Evolutionary conservation across 148 eudicot genomes (phyloP), one percentile per base, ranked within the genome.

Genomic region (Hydrangea macrophylla): DNA sequence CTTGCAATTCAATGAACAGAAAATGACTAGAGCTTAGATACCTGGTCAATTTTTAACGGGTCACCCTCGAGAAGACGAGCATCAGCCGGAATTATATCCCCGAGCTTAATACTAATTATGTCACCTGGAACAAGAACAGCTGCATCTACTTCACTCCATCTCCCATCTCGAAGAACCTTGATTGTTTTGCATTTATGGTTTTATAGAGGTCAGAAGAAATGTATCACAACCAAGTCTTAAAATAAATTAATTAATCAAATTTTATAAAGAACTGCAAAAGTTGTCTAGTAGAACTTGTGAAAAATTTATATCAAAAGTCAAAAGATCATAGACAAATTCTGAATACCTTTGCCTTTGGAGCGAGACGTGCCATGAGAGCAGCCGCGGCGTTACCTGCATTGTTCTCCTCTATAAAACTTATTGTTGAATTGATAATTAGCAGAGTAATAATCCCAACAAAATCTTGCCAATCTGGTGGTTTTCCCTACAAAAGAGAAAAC

Each of bases 41-140:
- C 83, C 80, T 83, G 86, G 69, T 80, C 86, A 71, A 83, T 80
- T 65, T 83, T 80, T 30, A 83, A 75, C 8, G 86, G 86, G 76
- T 82, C 86, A 22, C 85, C 86, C 6, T 82, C 86, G 35, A 82
- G 71, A 10, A 82, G 80, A 32, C 86, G 86, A 67, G 83, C 79
- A 73, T 82, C 86, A 9, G 86, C 83, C 3, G 86, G 81, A 36
- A 82, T 54, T 33, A 83, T 83, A 69, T 83, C 86, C 32, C 86
- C 86, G 58, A 82, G 85, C 69, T 82, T 82, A 60, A 82, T 79
- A 66, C 78, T 61, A 53, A 82, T 67, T 12, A 83, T 62, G 51
- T 83, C 86, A 26, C 86, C 86, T 8, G 86, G 84, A 65, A 83
- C 86, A 33, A 83, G 73, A 61, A 80, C 58, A 44, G 79, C 61